A percentile compares a stretch with the other conserved stretches of the same genome.
Conservation (phyloP, 257 asterid species). For the Solanum clarkiae region DNA sequence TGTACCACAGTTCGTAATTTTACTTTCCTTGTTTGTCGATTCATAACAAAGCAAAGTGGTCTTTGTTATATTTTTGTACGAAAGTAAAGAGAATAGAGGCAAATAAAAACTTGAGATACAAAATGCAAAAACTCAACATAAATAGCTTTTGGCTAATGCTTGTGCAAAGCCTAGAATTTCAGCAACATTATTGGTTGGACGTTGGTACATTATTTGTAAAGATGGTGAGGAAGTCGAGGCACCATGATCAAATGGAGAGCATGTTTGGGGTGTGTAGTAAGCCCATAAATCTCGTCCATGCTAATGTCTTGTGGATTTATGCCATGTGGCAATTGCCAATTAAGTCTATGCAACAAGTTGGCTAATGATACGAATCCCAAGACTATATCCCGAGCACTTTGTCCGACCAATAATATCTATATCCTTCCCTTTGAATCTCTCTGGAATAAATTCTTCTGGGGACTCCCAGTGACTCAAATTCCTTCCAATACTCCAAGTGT, state of each 20-base stretch:
- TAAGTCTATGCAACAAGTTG: conserved; percentile 17
- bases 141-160: not conserved
- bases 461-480: conserved; percentile 13
- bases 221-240: conserved; percentile 6
- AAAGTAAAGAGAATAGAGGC: not conserved
- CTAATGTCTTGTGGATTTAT: conserved; percentile 11
- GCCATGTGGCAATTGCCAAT: conserved; percentile 4
- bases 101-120: not conserved
- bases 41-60: too few relatives aligned
- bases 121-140: not conserved
- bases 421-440: conserved; percentile 17
- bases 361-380: conserved; percentile 13
- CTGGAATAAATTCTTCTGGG: conserved; percentile 12
- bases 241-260: conserved; percentile 11
- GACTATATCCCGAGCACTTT: not conserved
- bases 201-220: not conserved
- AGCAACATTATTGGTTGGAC: not conserved
- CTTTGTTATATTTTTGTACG: too few relatives aligned
- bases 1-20: too few relatives aligned
- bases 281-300: conserved; percentile 15
- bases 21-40: too few relatives aligned
- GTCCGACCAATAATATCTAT: not conserved
- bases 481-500: conserved; percentile 5
- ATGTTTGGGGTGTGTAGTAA: conserved; percentile 8
- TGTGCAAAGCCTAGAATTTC: not conserved